Conservation (phyloP, 2,329 filamentous ascomycete species). For the Gremmenia infestans region DNA sequence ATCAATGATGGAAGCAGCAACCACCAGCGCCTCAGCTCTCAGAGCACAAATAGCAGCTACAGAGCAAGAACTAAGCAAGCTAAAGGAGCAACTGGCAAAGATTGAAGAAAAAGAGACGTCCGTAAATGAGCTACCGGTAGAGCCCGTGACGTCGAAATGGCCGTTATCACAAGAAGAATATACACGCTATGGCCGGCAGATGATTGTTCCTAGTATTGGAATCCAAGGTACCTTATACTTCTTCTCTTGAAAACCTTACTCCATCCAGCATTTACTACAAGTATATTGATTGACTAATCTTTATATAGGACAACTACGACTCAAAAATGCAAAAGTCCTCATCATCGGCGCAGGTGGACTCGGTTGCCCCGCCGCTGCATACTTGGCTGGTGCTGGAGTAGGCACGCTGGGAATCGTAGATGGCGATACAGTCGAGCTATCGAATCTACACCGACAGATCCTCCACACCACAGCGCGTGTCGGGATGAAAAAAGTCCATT, state of each 20-base stretch:
- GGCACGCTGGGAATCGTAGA: slow-evolving; percentile 81
- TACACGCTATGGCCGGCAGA: slow-evolving; percentile 80
- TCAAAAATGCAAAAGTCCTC: slow-evolving; percentile 67
- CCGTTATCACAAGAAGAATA: slow-evolving; percentile 71
- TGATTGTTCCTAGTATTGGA: slow-evolving; percentile 81
- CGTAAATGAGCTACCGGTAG: neutral
- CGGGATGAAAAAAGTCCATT: slow-evolving; percentile 75
- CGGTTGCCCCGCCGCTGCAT: slow-evolving; percentile 88
- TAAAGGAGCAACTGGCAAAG: slow-evolving; percentile 41
- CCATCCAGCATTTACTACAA: neutral
- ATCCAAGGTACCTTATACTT: slow-evolving; percentile 58
- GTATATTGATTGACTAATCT: neutral
- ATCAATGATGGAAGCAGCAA: slow-evolving; percentile 34
- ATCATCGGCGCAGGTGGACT: slow-evolving; percentile 85
- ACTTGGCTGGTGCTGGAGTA: slow-evolving; percentile 84
- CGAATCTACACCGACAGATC: slow-evolving; percentile 90
- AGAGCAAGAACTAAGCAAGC: slow-evolving; percentile 43
- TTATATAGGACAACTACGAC: slow-evolving; percentile 63
- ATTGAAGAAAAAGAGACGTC: slow-evolving; percentile 17
- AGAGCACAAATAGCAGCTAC: slow-evolving; percentile 42
- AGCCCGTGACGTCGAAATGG: slow-evolving; percentile 45
- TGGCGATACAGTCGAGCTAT: slow-evolving; percentile 79
- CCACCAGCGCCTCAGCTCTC: slow-evolving; percentile 35
- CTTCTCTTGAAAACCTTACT: neutral
- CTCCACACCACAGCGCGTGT: slow-evolving; percentile 68